A percentile compares a stretch with the other conserved stretches of the same genome.
Evolutionary conservation across 177 flowering plant genomes (phyloP).

Genomic region (Tripterygium wilfordii): DNA sequence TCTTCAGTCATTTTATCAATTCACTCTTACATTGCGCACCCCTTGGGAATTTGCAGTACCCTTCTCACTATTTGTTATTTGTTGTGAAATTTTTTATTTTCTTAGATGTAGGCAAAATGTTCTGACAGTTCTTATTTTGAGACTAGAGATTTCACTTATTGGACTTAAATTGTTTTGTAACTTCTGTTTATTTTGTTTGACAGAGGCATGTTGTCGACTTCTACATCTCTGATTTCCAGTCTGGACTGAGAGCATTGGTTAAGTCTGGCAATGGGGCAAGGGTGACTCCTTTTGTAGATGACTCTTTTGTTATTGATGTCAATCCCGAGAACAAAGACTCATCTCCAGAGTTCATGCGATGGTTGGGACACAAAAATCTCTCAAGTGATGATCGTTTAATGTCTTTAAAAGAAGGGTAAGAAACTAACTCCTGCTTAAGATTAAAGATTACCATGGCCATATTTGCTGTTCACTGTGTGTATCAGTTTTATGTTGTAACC

Average conservation of each 20-base stretch:
- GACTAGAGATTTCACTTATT: no score
- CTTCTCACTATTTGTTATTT: no score
- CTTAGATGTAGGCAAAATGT: no score
- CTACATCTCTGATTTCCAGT: constrained; percentile 90
- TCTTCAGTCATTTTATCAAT: no score
- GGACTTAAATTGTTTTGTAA: background rate
- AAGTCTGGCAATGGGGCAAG: constrained; percentile 79
- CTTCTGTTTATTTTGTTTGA: constrained; percentile 3
- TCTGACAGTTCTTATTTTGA: no score
- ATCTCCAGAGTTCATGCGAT: constrained; percentile 69
- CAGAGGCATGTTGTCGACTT: constrained; percentile 84
- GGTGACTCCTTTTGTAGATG: constrained; percentile 87
- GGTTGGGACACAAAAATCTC: constrained; percentile 75
- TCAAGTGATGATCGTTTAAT: constrained; percentile 83
- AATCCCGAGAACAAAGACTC: constrained; percentile 54
- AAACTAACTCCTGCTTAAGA: background rate
- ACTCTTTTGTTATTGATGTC: constrained; percentile 64
- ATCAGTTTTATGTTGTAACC: no score
- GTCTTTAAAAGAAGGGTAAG: constrained; percentile 87
- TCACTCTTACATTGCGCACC: no score
- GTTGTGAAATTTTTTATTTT: no score
- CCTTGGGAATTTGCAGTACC: no score
- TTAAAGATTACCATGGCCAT: no score
- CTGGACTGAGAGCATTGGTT: constrained; percentile 86
- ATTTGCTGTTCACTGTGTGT: no score